These are phyloP conservation scores for Lactifluus hygrophoroides DNA, from an alignment of 768 basidiomycete genomes.

Conservation along the genomic window DNA sequence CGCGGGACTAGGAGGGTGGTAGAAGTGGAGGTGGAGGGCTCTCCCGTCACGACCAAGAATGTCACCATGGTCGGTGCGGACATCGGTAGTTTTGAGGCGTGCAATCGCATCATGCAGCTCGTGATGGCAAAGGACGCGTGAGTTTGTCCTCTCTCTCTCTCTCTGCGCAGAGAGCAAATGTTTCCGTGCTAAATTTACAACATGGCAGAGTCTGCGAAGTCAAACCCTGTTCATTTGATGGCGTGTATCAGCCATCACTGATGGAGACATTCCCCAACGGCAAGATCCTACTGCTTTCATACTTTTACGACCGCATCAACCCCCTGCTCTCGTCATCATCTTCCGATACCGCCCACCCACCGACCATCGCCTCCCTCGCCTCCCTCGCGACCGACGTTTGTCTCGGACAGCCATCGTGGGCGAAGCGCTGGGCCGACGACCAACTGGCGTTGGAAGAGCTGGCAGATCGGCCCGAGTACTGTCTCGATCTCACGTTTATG, in stretches of 20 bases:
- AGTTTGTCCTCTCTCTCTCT: constrained; percentile 28
- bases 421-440: constrained; percentile 37
- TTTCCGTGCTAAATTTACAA: neutral
- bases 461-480: constrained; percentile 82
- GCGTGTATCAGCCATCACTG: constrained; percentile 93
- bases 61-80: constrained; percentile 84
- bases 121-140: constrained; percentile 94
- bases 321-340: constrained; percentile 51
- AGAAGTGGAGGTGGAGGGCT: constrained; percentile 45
- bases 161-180: neutral
- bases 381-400: constrained; percentile 67
- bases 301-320: constrained; percentile 91
- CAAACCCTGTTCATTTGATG: constrained; percentile 95
- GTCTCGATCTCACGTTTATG: constrained; percentile 95
- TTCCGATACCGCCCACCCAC: constrained; percentile 19
- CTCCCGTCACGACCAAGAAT: constrained; percentile 34
- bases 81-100: constrained; percentile 78
- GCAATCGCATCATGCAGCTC: constrained; percentile 73
- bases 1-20: constrained; percentile 54
- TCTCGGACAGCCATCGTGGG: constrained; percentile 54
- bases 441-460: constrained; percentile 56
- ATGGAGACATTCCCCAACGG: constrained; percentile 82
- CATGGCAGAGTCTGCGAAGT: constrained; percentile 65
- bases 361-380: constrained; percentile 47
- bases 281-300: constrained; percentile 84